Evolutionary conservation across 257 asterid species (phyloP), one percentile per base, ranked within the genome.

Genomic region (Salvia splendens): DNA sequence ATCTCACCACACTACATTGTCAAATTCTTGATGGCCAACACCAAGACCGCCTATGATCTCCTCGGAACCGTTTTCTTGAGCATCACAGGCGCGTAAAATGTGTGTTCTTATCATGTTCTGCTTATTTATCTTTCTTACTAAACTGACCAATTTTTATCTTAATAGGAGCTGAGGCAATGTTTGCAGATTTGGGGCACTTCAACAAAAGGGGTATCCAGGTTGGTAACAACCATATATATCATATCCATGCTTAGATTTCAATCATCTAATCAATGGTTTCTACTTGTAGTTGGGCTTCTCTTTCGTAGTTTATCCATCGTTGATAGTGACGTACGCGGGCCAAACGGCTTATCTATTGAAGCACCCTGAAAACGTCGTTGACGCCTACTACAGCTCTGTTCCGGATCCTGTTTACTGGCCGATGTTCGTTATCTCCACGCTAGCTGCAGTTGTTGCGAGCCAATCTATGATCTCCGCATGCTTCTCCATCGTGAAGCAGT

Each of bases 101-200:
- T 17, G 20, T 17, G 30, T 24, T 24, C 30, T 24, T 24, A 24
- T 24, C 3, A 24, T 24, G 30, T 24, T 24, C 3, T 24, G 30
- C 1, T 24, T 24, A 24, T 24, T 24, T 24, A 24, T 24, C 30
- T 1, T 1, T 2, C 30, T 0, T 24, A 24, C 30, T 2, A 24
- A 20, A 24, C 30, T 24, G 30, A 2, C 0, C 3, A 24, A 24
- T 24, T 40, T 1, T 40, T 40, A 2, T 40, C 11, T 6, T 8
- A 1, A 50, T 71, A 83, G 95, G 89, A 54, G 95, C 87, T 5
- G 92, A 87, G 75, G 95, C 91, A 47, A 88, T 88, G 95, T 85
- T 88, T 82, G 91, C 93, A 30, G 95, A 88, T 79, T 77, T 88
- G 70, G 93, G 95, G 9, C 95, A 88, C 64, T 88, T 85, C 84